Evolutionary conservation across 306 rosid species (phyloP), one percentile per base, ranked within the genome.

Genomic region (Vachellia collinsii): DNA sequence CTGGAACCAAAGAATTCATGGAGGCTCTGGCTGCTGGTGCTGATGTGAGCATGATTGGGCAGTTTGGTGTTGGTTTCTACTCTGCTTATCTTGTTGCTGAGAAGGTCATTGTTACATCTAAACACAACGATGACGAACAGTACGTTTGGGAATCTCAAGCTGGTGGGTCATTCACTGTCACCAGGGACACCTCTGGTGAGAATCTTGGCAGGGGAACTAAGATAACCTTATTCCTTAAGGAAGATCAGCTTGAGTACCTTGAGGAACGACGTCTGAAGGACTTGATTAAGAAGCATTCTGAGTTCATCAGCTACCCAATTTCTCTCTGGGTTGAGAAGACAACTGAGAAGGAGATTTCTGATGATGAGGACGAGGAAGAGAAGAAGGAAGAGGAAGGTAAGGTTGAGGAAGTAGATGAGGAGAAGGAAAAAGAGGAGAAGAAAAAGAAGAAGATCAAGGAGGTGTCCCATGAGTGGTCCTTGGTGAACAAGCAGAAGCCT

Each of bases 41-140:
- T 67, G 98, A 94, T 81, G 98, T 94, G 68, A 94, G 98, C 88
- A 94, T 94, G 98, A 94, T 94, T 1, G 98, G 98, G 0, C 98
- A 92, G 82, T 94, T 94, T 10, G 98, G 98, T 83, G 98, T 94
- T 72, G 97, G 98, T 36, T 94, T 94, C 88, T 94, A 94, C 86
- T 94, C 98, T 0, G 93, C 98, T 6, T 94, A 94, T 69, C 97
- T 94, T 73, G 98, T 92, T 4, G 97, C 98, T 0, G 98, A 94
- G 44, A 92, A 87, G 91, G 98, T 94, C 11, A 85, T 94, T 70
- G 97, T 94, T 36, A 94, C 92, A 41, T 0, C 97, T 25, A 94
- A 92, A 86, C 98, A 94, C 88, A 94, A 94, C 23, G 98, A 94
- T 53, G 98, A 94, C 8, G 97, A 94, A 70, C 98, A 94, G 76